Evolutionary conservation across 1,284 basidiomycete genomes (phyloP), one percentile per base, ranked within the genome.

Genomic region (Trichosporon sp.): DNA sequence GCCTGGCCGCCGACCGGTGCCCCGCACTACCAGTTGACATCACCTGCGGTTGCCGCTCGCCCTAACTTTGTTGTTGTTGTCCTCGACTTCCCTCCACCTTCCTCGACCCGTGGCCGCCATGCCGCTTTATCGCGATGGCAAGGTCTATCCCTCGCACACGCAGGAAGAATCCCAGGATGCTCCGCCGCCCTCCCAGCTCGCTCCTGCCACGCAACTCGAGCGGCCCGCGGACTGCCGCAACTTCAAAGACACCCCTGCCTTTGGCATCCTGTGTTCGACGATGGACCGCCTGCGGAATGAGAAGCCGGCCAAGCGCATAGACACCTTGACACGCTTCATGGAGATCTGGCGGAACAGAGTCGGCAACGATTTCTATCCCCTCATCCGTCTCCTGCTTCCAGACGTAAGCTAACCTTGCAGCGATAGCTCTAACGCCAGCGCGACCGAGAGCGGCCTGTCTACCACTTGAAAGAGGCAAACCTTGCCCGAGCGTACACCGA

Each of bases 401-500:
- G 84, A 86, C 34, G 85, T 85, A 53, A 74, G 84, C 72, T 6
- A 15, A 25, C 1, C 13, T 9, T 21, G 15, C 31, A 15, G 9
- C n/a, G 15, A 21, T 62, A 58, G 64, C 63, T 21, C 34, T 12
- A n/a, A 38, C 1, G 13, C 5, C 78, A 97, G 93, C 91, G 93
- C 87, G 95, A 98, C 79, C 87, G 91, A 38, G 92, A 96, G 73
- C 88, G 95, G 64, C 87, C 92, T 0, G 89, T 93, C 0, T 98
- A 97, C 81, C 92, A 92, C 9, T 81, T 96, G 72, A 97, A 97
- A 80, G 95, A 98, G 84, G 91, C 91, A 81, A 91, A 91, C 76
- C 84, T 98, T 2, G 93, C 93, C 2, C 95, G 93, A 81, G 89
- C 88, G 11, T 95, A 95, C 78, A 92, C 95, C 83, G 90, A 91